Conservation (phyloP, 2,329 filamentous ascomycete genomes). For the Phialocephala sp. region DNA sequence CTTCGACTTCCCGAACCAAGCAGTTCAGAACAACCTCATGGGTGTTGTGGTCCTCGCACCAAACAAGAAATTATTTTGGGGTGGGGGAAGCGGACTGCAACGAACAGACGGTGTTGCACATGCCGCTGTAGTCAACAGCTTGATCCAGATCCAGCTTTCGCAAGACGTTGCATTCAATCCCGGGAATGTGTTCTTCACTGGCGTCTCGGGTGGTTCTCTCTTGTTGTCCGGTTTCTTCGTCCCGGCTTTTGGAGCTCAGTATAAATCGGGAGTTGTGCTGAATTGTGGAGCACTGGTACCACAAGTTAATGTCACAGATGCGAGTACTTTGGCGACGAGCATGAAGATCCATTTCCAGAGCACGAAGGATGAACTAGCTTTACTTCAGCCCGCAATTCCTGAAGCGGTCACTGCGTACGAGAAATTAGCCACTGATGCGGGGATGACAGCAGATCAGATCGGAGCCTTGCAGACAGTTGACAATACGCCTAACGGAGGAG, state of each 20-base stretch:
- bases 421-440: slow-evolving; percentile 50
- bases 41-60: slow-evolving; percentile 72
- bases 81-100: slow-evolving; percentile 56
- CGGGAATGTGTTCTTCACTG: slow-evolving; percentile 60
- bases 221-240: slow-evolving; percentile 63
- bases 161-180: slow-evolving; percentile 59
- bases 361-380: slow-evolving; percentile 55
- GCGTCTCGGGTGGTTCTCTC: slow-evolving; percentile 60
- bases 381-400: slow-evolving; percentile 57
- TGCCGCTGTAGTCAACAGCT: slow-evolving; percentile 59
- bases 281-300: slow-evolving; percentile 61
- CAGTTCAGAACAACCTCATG: slow-evolving; percentile 79
- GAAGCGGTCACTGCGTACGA: slow-evolving; percentile 57
- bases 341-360: slow-evolving; percentile 63
- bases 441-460: slow-evolving; percentile 51
- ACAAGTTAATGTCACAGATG: slow-evolving; percentile 56
- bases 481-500: slow-evolving; percentile 59
- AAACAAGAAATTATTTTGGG: slow-evolving; percentile 62
- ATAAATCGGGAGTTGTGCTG: slow-evolving; percentile 54
- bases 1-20: slow-evolving; percentile 81
- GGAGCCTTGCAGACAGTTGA: slow-evolving; percentile 61
- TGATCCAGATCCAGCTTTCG: slow-evolving; percentile 55
- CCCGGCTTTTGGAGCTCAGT: slow-evolving; percentile 50
- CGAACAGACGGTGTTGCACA: slow-evolving; percentile 62
- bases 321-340: slow-evolving; percentile 48